These are phyloP conservation scores for Pyrenula massariospora DNA, from an alignment of 495 filamentous ascomycete species.

Conservation along the genomic window DNA sequence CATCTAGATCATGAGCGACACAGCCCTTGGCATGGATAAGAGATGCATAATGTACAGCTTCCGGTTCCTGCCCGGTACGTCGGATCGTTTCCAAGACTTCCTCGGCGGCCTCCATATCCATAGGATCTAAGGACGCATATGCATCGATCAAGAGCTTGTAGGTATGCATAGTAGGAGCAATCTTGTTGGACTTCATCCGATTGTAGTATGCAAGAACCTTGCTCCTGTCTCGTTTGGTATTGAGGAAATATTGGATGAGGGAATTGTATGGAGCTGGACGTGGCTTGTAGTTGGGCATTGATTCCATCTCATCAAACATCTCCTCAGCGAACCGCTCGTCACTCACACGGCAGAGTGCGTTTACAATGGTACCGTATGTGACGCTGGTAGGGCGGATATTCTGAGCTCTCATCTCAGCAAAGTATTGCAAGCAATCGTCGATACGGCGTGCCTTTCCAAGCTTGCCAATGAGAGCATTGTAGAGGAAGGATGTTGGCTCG, in stretches of 20 bases:
- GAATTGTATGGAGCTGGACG: conserved; percentile 95
- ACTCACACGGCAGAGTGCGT: conserved; percentile 90
- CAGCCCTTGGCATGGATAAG: conserved; percentile 95
- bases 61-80: conserved; percentile 58
- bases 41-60: conserved; percentile 90
- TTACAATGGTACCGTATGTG: conserved; percentile 96
- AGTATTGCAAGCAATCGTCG: conserved; percentile 96
- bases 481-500: conserved; percentile 89
- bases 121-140: conserved; percentile 83
- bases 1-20: conserved; percentile 79
- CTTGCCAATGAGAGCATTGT: conserved; percentile 97
- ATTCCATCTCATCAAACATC: conserved; percentile 98
- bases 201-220: conserved; percentile 96
- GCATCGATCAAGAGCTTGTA: conserved; percentile 97
- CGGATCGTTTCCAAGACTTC: conserved; percentile 69
- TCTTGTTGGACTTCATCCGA: conserved; percentile 78
- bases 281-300: conserved; percentile 97
- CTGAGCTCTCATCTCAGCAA: conserved; percentile 86
- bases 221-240: conserved; percentile 84
- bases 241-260: conserved; percentile 98
- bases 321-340: conserved; percentile 97
- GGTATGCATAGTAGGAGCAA: conserved; percentile 86
- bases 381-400: conserved; percentile 94
- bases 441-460: conserved; percentile 94
- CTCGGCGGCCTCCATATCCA: conserved; percentile 86